Evolutionary conservation across 1,284 basidiomycete species (phyloP), one percentile per base, ranked within the genome.

Genomic region (Sporisorium reilianum): DNA sequence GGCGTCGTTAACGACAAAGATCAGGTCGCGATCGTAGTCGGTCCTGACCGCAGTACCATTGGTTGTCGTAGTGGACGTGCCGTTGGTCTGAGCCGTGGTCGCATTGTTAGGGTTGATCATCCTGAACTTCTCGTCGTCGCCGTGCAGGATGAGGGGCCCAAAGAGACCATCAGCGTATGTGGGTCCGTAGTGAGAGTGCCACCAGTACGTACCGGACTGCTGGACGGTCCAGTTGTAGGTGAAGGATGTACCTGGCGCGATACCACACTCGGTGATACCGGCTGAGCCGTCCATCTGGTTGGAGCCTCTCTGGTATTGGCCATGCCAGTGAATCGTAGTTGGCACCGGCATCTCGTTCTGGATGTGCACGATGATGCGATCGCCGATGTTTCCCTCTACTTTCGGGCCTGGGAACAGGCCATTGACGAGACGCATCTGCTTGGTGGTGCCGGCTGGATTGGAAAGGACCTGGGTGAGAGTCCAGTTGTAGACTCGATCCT

Each of bases 191-290:
- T 84, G 82, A 16, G 80, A 69, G 52, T 83, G 82, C 73, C 81
- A 87, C 86, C 88, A 89, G 58, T 85, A 87, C 18, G 86, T 86
- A 78, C 81, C 87, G 77, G 64, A 81, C 59, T 86, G 72, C n/a
- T 75, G 73, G 6, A 76, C 61, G 6, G 46, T 68, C 64, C 77
- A 75, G n/a, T 70, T 74, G 67, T 82, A 80, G 41, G 64, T 73
- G 45, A 67, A 64, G 25, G 67, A 64, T 2, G 61, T 55, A 10
- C 73, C 71, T 9, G 80, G 77, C 14, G 77, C 72, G 18, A 85
- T 80, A 14, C 80, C 78, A 52, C 84, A 85, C 40, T 84, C 78
- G 1, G 82, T 83, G 48, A 85, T 70, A 10, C 72, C 78, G 28
- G 63, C 67, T 1, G 69, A 73, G 28, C 75, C 81, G 50, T 82